phyloP scores from a whole-genome alignment of 2,329 filamentous ascomycete species.

The Biscogniauxia sp. region DNA sequence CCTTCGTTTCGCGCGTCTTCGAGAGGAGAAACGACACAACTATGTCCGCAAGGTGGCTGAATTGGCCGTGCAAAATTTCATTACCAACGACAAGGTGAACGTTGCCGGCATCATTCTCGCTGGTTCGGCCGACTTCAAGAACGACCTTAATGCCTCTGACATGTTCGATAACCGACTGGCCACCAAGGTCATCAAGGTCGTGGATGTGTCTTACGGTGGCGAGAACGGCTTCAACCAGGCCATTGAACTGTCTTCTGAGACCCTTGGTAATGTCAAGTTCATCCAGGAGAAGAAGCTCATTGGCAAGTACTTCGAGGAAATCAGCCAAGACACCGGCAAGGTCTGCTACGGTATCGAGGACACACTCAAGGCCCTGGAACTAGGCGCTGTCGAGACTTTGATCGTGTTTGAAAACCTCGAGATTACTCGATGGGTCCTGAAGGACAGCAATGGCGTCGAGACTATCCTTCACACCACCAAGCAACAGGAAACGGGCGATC shows the following conservation, averaged over 20 bases:
- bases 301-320: conserved; percentile 98
- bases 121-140: conserved; percentile 99
- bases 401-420: conserved; percentile 98
- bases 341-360: conserved; percentile 98
- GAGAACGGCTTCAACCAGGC: conserved; percentile 99
- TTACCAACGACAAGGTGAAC: conserved; percentile 97
- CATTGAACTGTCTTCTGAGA: conserved; percentile 92
- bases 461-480: conserved; percentile 86
- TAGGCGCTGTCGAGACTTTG: conserved; percentile 88
- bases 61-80: conserved; percentile 97
- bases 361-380: conserved; percentile 92
- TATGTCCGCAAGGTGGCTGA: conserved; percentile 99
- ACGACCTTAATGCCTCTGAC: conserved; percentile 95
- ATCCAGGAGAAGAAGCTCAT: conserved; percentile 99
- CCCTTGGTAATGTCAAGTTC: conserved; percentile 98
- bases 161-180: conserved; percentile 92
- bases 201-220: conserved; percentile 97
- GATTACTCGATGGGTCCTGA: conserved; percentile 86
- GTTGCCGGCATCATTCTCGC: conserved; percentile 93
- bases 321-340: conserved; percentile 94
- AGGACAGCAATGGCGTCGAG: conserved; percentile 71
- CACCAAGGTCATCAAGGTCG: conserved; percentile 97
- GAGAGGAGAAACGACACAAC: conserved; percentile 99
- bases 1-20: conserved; percentile 97
- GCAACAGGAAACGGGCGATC: conserved; percentile 70